phyloP scores from a whole-genome alignment of 352 stramenopile genomes.

The Pythium pyrilobum region DNA sequence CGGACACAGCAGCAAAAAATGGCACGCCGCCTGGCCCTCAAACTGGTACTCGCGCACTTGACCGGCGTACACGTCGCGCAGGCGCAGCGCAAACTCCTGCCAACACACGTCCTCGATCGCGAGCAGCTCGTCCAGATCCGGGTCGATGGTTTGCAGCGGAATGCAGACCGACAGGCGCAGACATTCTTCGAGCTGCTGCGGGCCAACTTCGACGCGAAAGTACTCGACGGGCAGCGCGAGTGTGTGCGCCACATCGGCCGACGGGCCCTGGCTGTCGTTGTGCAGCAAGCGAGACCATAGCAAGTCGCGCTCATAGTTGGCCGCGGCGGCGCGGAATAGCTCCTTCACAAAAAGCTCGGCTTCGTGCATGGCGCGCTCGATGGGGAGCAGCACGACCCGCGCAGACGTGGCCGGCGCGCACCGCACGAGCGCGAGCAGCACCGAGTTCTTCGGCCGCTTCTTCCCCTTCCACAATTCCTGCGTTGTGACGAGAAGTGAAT shows the following conservation, averaged over 20 bases:
- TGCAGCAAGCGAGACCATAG: constrained; percentile 82
- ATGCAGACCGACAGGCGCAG: constrained; percentile 78
- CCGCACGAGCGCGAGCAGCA: constrained; percentile 68
- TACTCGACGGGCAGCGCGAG: constrained; percentile 47
- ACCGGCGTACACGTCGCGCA: constrained; percentile 75
- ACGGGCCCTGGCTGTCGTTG: constrained; percentile 46
- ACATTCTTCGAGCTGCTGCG: constrained; percentile 82
- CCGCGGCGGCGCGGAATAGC: constrained; percentile 65
- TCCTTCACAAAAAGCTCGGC: constrained; percentile 73
- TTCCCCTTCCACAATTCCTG: constrained; percentile 44
- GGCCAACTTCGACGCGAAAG: constrained; percentile 69
- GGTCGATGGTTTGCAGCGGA: constrained; percentile 70
- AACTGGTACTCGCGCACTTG: constrained; percentile 86
- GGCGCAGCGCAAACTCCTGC: constrained; percentile 66
- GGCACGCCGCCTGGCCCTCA: constrained; percentile 58
- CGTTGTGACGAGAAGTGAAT: constrained; percentile 76
- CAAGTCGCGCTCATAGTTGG: constrained; percentile 84
- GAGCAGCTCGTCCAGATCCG: constrained; percentile 61
- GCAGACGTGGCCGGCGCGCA: constrained; percentile 25
- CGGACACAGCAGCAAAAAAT: constrained; percentile 76
- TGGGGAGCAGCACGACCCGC: constrained; percentile 39
- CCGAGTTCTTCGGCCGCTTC: constrained; percentile 51
- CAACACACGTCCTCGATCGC: constrained; percentile 63
- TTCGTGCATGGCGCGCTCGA: constrained; percentile 67
- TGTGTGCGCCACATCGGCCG: constrained; percentile 43